phyloP scores from a whole-genome alignment of 208 protist species.

The Trypanosoma congolense region DNA sequence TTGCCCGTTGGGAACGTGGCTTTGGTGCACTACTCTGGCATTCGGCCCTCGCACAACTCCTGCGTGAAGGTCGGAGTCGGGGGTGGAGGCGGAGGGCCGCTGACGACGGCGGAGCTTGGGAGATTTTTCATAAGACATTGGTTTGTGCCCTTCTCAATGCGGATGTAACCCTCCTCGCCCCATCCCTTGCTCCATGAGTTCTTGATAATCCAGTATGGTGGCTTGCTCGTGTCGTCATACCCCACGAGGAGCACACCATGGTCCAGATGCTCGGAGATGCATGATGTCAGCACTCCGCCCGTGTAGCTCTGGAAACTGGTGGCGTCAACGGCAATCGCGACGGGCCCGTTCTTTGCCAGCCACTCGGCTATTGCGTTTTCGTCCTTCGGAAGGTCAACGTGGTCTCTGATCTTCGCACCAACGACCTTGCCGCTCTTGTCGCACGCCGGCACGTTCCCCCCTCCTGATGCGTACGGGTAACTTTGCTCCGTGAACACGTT shows the following conservation, averaged over 20 bases:
- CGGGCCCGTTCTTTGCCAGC: constrained; percentile 69
- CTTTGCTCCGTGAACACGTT: constrained; percentile 59
- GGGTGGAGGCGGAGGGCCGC: constrained; percentile 14
- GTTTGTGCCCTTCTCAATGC: constrained; percentile 74
- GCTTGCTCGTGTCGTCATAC: constrained; percentile 56
- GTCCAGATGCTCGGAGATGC: constrained; percentile 59
- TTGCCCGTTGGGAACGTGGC: constrained; percentile 28
- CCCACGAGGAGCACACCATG: constrained; percentile 90
- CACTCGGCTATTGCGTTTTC: constrained; percentile 74
- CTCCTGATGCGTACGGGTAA: constrained; percentile 78
- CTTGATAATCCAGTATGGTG: constrained; percentile 88
- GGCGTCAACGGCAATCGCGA: constrained; percentile 91
- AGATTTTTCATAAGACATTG: constrained; percentile 76
- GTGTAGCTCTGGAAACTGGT: constrained; percentile 70
- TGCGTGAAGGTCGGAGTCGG: constrained; percentile 15
- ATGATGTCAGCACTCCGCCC: constrained; percentile 73
- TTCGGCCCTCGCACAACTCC: neutral
- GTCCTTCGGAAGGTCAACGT: constrained; percentile 61
- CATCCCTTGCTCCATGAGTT: constrained; percentile 88
- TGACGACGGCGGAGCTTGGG: constrained; percentile 39
- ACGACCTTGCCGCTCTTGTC: constrained; percentile 31
- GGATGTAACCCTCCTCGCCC: constrained; percentile 89
- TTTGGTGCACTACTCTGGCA: constrained; percentile 30
- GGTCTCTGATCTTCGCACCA: constrained; percentile 65
- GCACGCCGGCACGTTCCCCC: constrained; percentile 31